Evolutionary conservation across 306 rosid species (phyloP).

Genomic region (Gleditsia sinensis): DNA sequence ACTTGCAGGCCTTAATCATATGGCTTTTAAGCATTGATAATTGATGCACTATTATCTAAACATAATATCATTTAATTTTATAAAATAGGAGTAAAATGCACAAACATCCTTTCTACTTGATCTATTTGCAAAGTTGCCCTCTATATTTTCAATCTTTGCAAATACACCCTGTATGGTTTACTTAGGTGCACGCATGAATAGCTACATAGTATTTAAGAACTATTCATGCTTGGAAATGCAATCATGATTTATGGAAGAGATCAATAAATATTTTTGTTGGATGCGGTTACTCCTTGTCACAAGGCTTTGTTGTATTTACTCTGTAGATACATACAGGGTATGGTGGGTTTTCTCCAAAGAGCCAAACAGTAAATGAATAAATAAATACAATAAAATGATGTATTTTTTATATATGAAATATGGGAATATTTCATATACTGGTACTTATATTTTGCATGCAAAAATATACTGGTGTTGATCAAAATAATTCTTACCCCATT

Average conservation of each 20-base stretch:
- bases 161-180: background rate
- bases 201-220: background rate
- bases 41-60: no score
- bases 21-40: no score
- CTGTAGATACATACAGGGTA: background rate
- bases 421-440: background rate
- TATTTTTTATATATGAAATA: constrained; percentile 10
- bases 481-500: no score
- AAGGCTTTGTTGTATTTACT: background rate
- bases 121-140: no score
- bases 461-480: no score
- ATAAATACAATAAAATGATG: background rate
- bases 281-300: background rate
- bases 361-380: background rate
- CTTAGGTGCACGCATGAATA: background rate
- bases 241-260: background rate
- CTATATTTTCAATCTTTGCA: no score
- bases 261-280: background rate
- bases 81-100: no score
- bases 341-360: background rate
- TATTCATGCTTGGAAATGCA: background rate
- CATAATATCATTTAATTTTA: no score
- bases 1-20: no score
- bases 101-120: no score
- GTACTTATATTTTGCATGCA: constrained; percentile 2